These are phyloP conservation scores for Penicillium verhagenii DNA, from an alignment of 495 filamentous ascomycete genomes.

Conservation along the genomic window DNA sequence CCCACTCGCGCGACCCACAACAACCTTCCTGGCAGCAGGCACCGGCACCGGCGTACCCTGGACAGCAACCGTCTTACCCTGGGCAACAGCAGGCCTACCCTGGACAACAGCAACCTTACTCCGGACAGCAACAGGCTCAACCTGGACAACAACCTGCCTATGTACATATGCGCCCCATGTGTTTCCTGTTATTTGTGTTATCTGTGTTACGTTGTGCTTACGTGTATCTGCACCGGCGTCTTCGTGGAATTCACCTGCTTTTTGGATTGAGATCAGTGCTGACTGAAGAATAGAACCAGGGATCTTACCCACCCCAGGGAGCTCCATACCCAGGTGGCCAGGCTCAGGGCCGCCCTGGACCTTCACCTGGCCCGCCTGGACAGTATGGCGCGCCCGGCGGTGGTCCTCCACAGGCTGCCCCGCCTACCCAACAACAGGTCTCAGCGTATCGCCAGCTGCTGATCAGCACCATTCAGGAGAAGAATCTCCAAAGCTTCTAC, in stretches of 20 bases:
- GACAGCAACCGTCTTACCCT: conserved; percentile 16
- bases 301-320: conserved; percentile 32
- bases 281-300: conserved; percentile 22
- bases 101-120: conserved; percentile 21
- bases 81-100: conserved; percentile 15
- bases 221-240: conserved; percentile 2
- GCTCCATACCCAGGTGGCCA: conserved; percentile 33
- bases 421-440: conserved; percentile 47
- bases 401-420: conserved; percentile 23
- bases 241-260: neutral
- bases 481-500: conserved; percentile 55
- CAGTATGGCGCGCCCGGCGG: conserved; percentile 29
- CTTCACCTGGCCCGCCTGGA: conserved; percentile 31
- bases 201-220: conserved; percentile 12
- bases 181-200: neutral
- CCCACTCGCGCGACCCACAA: neutral
- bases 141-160: conserved; percentile 31
- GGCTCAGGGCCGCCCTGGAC: conserved; percentile 29
- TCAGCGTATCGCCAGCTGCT: conserved; percentile 54
- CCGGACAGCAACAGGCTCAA: conserved; percentile 19
- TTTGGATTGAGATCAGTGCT: conserved; percentile 9
- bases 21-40: no score
- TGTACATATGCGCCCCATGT: conserved; percentile 27
- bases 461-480: conserved; percentile 55
- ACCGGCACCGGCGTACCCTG: no score